Evolutionary conservation across 441 rosid species (phyloP).

Genomic region (Gossypium davidsonii): DNA sequence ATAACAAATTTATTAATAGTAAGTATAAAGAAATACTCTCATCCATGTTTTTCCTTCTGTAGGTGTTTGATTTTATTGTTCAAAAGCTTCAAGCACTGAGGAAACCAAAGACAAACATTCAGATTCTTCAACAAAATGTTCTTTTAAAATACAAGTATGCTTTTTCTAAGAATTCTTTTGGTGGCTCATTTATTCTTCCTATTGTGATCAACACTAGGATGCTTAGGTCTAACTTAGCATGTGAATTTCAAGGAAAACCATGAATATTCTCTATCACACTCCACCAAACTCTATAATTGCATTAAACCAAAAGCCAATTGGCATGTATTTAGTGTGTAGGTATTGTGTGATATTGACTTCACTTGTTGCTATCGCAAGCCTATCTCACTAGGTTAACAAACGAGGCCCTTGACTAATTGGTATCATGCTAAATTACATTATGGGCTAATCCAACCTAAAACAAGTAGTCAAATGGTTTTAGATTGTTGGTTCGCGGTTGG

Average conservation of each 20-base stretch:
- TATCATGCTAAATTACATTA: neutral
- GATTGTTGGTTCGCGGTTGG: constrained; percentile 1
- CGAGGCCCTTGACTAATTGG: neutral
- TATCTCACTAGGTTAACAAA: neutral
- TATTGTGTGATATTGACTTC: neutral
- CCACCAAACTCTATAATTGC: neutral
- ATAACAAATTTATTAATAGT: constrained; percentile 12
- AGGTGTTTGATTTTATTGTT: constrained; percentile 97
- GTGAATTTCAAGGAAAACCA: neutral
- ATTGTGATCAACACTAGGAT: neutral
- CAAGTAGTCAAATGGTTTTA: constrained; percentile 1
- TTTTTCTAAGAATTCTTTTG: constrained; percentile 12
- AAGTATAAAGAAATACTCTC: neutral
- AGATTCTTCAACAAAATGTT: constrained; percentile 97
- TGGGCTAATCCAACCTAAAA: neutral
- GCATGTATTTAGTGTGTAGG: neutral
- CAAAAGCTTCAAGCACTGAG: constrained; percentile 97
- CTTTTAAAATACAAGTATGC: constrained; percentile 92
- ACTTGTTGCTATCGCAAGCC: neutral
- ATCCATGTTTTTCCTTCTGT: constrained; percentile 14
- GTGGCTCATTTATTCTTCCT: neutral
- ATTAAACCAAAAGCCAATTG: neutral
- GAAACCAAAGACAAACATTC: constrained; percentile 98
- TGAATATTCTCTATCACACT: neutral
- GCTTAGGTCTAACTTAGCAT: neutral